Conservation (phyloP, 768 basidiomycete genomes). For the Trametes villosa region DNA sequence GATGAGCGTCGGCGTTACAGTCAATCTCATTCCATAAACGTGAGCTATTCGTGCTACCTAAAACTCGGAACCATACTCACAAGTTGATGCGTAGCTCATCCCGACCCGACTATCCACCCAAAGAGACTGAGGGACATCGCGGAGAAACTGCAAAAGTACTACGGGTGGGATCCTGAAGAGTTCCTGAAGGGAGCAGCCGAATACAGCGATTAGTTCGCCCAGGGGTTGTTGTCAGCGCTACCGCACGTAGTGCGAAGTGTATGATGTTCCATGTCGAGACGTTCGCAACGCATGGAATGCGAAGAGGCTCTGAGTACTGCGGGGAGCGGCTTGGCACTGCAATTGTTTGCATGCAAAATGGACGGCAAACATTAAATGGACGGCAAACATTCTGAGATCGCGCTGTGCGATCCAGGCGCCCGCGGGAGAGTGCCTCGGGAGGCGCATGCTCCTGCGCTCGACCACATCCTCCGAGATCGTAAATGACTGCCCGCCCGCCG, state of each 20-base stretch:
- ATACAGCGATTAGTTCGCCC: neutral
- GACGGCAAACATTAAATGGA: neutral
- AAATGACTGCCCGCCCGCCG: constrained; percentile 62
- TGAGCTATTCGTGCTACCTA: constrained; percentile 32
- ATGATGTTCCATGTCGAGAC: too few species aligned
- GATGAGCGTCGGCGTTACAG: constrained; percentile 35
- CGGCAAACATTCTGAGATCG: neutral
- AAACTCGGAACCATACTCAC: neutral
- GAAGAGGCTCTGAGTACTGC: too few species aligned
- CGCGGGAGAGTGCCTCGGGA: neutral
- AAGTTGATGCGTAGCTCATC: constrained; percentile 57
- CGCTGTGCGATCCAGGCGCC: neutral
- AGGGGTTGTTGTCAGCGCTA: neutral
- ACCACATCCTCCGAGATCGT: constrained; percentile 6
- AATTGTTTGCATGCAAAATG: neutral
- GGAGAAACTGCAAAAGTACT: constrained; percentile 60
- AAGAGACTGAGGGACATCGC: constrained; percentile 55
- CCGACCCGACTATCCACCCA: constrained; percentile 65
- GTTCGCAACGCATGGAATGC: neutral
- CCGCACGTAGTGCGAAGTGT: neutral
- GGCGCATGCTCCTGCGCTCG: constrained; percentile 1
- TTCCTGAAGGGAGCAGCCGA: constrained; percentile 33
- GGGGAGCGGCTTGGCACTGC: too few species aligned
- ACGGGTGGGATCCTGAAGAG: constrained; percentile 65
- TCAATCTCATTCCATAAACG: constrained; percentile 81